phyloP scores from a whole-genome alignment of 345 rosid species.

The Salix purpurea region DNA sequence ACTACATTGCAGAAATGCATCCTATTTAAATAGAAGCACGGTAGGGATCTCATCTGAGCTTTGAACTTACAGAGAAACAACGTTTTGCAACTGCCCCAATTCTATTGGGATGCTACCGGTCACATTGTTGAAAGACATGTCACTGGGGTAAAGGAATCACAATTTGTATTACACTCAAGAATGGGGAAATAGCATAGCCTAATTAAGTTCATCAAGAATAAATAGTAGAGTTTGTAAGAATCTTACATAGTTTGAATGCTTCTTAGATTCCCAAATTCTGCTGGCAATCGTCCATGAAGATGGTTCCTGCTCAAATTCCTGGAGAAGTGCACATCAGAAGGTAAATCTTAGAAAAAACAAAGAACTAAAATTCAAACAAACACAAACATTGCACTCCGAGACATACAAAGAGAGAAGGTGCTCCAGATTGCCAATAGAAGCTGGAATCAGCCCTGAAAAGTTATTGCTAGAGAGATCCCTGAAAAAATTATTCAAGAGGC shows the following conservation, averaged over 20 bases:
- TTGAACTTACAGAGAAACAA: conserved; percentile 63
- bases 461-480: conserved; percentile 86
- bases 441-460: conserved; percentile 70
- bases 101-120: conserved; percentile 69
- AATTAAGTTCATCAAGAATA: not conserved
- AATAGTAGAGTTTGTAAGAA: no score
- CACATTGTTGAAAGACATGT: conserved; percentile 67
- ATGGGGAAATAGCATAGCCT: not conserved
- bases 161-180: not conserved
- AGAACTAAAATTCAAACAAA: not conserved
- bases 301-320: conserved; percentile 78
- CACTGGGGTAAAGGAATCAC: conserved; percentile 33
- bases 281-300: conserved; percentile 61
- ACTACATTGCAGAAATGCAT: not conserved
- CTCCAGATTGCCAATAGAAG: conserved; percentile 80
- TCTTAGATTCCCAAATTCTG: conserved; percentile 75
- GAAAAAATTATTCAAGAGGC: not conserved
- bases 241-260: conserved; percentile 72
- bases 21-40: not conserved
- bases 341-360: no score
- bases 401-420: conserved; percentile 86
- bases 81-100: conserved; percentile 76
- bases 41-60: not conserved
- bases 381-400: not conserved
- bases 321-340: not conserved